A percentile compares a stretch with the other conserved stretches of the same genome.
Evolutionary conservation across 2,329 filamentous ascomycete genomes (phyloP).

Genomic region (Xylariomycetidae sp.): DNA sequence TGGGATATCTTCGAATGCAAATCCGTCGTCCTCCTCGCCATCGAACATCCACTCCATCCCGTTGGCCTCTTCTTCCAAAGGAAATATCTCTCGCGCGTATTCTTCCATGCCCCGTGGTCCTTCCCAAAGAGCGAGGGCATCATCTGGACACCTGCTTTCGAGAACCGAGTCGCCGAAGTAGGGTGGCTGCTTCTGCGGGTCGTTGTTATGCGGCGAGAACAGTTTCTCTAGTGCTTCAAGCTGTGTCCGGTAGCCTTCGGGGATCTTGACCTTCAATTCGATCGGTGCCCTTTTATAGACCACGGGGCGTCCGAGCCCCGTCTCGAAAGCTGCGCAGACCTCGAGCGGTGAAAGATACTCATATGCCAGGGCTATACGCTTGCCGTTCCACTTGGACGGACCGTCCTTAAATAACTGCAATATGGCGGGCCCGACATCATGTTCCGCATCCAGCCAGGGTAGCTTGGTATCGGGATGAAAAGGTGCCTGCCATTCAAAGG

Average conservation of each 20-base stretch:
- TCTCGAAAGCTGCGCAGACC: slow-evolving; percentile 75
- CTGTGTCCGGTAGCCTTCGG: slow-evolving; percentile 83
- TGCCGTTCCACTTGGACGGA: slow-evolving; percentile 72
- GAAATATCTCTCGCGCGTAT: slow-evolving; percentile 91
- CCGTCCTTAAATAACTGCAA: slow-evolving; percentile 96
- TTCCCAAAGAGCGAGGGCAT: slow-evolving; percentile 83
- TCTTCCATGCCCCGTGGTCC: slow-evolving; percentile 87
- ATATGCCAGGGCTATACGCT: slow-evolving; percentile 81
- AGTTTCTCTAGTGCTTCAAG: slow-evolving; percentile 65
- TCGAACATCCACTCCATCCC: slow-evolving; percentile 87
- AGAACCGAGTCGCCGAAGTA: slow-evolving; percentile 58
- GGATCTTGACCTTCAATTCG: slow-evolving; percentile 80
- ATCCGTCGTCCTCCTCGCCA: slow-evolving; percentile 45
- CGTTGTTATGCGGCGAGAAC: slow-evolving; percentile 46
- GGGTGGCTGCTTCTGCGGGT: slow-evolving; percentile 53
- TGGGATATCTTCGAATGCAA: slow-evolving; percentile 26
- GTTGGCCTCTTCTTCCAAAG: slow-evolving; percentile 90
- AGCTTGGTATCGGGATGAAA: slow-evolving; percentile 87
- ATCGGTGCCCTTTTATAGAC: slow-evolving; percentile 75
- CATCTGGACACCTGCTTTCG: slow-evolving; percentile 62
- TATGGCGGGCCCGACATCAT: slow-evolving; percentile 88
- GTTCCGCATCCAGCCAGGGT: slow-evolving; percentile 94
- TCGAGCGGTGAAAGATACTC: slow-evolving; percentile 81
- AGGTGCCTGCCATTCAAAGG: slow-evolving; percentile 88
- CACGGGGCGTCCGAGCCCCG: slow-evolving; percentile 73